A percentile compares a stretch with the other conserved stretches of the same genome.
These are phyloP conservation scores for Neospora caninum DNA, from an alignment of 169 alveolate genomes.

Conservation along the genomic window DNA sequence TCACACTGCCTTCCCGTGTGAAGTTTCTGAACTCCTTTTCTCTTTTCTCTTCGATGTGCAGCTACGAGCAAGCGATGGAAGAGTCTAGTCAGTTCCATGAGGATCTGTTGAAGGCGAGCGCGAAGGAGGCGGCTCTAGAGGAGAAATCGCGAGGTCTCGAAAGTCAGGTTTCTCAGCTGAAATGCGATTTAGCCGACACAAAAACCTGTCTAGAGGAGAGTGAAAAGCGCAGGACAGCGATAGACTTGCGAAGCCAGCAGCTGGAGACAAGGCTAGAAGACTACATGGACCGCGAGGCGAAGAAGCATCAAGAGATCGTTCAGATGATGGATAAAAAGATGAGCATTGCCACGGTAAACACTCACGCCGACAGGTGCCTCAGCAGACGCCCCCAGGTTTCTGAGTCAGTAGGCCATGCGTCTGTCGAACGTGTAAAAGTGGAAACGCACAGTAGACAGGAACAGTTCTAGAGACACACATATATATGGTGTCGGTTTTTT, in stretches of 20 bases:
- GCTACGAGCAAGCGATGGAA: background rate
- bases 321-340: background rate
- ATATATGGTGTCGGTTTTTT: too few relatives aligned
- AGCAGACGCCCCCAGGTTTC: too few relatives aligned
- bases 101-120: background rate
- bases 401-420: too few relatives aligned
- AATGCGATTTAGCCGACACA: background rate
- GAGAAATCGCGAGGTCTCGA: background rate
- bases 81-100: background rate
- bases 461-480: too few relatives aligned
- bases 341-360: background rate
- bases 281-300: background rate
- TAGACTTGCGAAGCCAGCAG: background rate
- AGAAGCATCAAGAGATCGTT: constrained; percentile 2
- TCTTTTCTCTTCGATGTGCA: background rate
- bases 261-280: background rate
- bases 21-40: too few relatives aligned
- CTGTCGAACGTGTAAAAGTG: too few relatives aligned
- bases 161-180: background rate
- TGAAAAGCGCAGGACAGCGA: background rate
- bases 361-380: background rate
- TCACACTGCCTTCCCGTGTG: too few relatives aligned
- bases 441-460: too few relatives aligned
- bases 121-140: constrained; percentile 11
- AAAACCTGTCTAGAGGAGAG: background rate